Conservation (phyloP, 352 stramenopile species). For the Phytophthora meadii region DNA sequence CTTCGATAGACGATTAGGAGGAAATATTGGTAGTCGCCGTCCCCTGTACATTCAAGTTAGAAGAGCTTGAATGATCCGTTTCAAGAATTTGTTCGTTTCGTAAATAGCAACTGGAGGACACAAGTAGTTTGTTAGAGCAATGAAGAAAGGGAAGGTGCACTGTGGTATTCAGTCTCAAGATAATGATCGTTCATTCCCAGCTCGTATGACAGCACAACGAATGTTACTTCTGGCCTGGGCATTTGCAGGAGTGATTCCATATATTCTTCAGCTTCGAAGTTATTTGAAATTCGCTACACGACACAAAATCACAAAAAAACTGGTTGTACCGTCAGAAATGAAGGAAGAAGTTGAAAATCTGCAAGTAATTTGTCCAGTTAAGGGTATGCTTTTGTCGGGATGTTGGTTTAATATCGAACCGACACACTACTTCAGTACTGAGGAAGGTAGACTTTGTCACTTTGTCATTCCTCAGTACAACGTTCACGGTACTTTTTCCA, state of each 20-base stretch:
- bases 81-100: neutral
- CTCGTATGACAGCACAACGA: slow-evolving; percentile 6
- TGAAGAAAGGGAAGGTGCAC: slow-evolving; percentile 4
- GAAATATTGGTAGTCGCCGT: slow-evolving; percentile 4
- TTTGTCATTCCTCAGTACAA: slow-evolving; percentile 37
- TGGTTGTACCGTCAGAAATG: slow-evolving; percentile 7
- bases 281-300: slow-evolving; percentile 20
- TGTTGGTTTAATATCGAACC: slow-evolving; percentile 25
- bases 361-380: slow-evolving; percentile 1
- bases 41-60: slow-evolving; percentile 21
- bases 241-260: slow-evolving; percentile 18
- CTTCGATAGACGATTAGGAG: slow-evolving; percentile 17
- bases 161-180: neutral
- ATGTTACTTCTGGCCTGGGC: slow-evolving; percentile 20
- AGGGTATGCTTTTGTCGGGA: slow-evolving; percentile 5
- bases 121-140: neutral
- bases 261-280: slow-evolving; percentile 20
- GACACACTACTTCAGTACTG: slow-evolving; percentile 22
- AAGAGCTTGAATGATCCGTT: slow-evolving; percentile 7
- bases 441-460: slow-evolving; percentile 13
- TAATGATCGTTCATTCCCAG: neutral
- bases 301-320: slow-evolving; percentile 20
- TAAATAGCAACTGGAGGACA: neutral
- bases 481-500: slow-evolving; percentile 30
- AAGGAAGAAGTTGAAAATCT: slow-evolving; percentile 11